Base-by-base conservation (phyloP, 345 rosid genomes). In the Aquilaria sinensis region DNA sequence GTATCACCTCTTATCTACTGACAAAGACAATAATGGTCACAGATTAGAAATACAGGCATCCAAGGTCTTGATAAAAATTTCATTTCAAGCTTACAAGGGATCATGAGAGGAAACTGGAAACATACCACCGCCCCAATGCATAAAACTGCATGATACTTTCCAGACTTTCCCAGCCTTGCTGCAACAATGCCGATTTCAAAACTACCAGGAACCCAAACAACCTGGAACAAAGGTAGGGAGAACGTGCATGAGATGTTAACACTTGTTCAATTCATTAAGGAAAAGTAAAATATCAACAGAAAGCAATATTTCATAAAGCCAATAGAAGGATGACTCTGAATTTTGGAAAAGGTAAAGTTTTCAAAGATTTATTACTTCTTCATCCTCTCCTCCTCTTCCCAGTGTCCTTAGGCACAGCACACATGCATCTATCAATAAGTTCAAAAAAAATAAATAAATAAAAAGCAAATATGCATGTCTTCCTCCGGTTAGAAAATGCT, bases 121-220 rank as follows among this genome's bases (percentile, higher is more conserved):
- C 85, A 64, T 90, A 94, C 99, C 97, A 94, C 97, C 57, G 97
- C 99, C 30, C 99, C 99, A 48, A 90, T 90, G 60, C 99, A 94
- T 45, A 94, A 65, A 64, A 94, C 68, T 10, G 96, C 90, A 64
- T 88, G 55, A 60, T 82, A 94, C 6, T 81, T 94, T 50, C 72
- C 71, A 6, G 97, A 88, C 64, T 85, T 94, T 60, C 92, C 97
- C 9, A 94, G 91, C 59, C 62, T 81, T 51, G 88, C 78, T 0
- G 99, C 96, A 61, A 74, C 91, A 74, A 85, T 56, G 0, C 85
- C 89, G 8, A 88, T 82, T 80, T 92, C 98, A 74, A 92, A 92
- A 71, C 90, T 74, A 9, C 98, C 98, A 47, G 98, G 98, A 78
- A 92, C 98, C 98, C 98, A 92, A 6, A 92, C 90, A 69, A 92